Evolutionary conservation across 805 yeast species (phyloP).

Genomic region (Starmerella powellii): DNA sequence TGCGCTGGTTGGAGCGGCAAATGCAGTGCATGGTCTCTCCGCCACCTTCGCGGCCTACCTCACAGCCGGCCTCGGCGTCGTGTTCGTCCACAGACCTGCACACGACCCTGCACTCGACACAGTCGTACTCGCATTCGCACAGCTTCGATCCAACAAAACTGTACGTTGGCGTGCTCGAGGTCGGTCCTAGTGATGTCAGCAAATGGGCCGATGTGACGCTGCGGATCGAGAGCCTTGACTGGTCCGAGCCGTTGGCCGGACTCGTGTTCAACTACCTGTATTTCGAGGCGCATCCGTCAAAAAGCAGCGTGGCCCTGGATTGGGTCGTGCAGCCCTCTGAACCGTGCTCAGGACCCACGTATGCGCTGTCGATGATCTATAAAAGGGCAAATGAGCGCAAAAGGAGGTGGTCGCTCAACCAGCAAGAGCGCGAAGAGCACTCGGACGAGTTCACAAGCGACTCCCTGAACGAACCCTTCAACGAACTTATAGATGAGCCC

Average conservation of each 20-base stretch:
- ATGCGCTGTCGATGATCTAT: constrained; percentile 13
- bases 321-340: constrained; percentile 10
- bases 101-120: no score
- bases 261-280: constrained; percentile 18
- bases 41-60: background rate
- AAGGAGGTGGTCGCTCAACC: constrained; percentile 8
- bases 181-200: background rate
- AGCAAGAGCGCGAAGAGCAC: no score
- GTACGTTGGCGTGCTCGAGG: constrained; percentile 9
- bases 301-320: constrained; percentile 3
- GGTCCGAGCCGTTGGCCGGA: constrained; percentile 8
- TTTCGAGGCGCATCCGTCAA: constrained; percentile 11
- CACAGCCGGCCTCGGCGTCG: no score
- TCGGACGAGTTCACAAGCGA: no score
- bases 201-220: constrained; percentile 14
- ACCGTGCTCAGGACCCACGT: constrained; percentile 2
- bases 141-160: constrained; percentile 4
- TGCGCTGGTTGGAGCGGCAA: constrained; percentile 13
- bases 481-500: no score
- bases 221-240: constrained; percentile 10
- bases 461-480: no score
- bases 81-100: no score
- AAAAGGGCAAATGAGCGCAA: constrained; percentile 16
- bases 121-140: background rate
- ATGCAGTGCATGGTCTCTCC: background rate